Conservation (phyloP, 2,329 filamentous ascomycete genomes). For the Myriosclerotinia duriaeana region DNA sequence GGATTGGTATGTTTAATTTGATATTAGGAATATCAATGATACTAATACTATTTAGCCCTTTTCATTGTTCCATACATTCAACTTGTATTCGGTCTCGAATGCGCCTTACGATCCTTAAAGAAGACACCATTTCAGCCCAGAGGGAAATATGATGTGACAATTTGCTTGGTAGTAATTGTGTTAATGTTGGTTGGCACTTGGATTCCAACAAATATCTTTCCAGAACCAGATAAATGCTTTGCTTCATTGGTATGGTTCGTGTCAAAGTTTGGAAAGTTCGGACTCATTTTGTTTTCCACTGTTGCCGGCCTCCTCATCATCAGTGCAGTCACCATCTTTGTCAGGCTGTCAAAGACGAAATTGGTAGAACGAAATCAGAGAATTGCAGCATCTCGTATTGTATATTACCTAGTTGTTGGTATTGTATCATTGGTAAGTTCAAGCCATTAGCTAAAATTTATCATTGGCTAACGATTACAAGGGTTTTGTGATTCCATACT, state of each 20-base stretch:
- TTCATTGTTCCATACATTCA: constrained; percentile 67
- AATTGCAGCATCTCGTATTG: constrained; percentile 65
- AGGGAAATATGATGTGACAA: constrained; percentile 58
- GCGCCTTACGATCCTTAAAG: constrained; percentile 55
- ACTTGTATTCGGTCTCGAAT: constrained; percentile 63
- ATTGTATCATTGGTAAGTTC: constrained; percentile 57
- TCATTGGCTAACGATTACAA: constrained; percentile 42
- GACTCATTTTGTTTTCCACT: constrained; percentile 54
- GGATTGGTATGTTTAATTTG: constrained; percentile 52
- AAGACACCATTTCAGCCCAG: constrained; percentile 57
- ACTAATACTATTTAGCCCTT: constrained; percentile 52
- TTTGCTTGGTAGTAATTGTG: constrained; percentile 54
- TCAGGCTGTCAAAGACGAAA: constrained; percentile 55
- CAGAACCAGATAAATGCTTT: constrained; percentile 61
- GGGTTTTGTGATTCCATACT: constrained; percentile 63
- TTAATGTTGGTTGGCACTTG: constrained; percentile 56
- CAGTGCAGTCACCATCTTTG: constrained; percentile 54
- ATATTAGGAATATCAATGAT: neutral
- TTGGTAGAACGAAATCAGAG: constrained; percentile 59
- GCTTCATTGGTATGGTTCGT: constrained; percentile 68
- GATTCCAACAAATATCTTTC: constrained; percentile 56
- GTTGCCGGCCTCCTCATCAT: constrained; percentile 53
- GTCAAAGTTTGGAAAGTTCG: constrained; percentile 57
- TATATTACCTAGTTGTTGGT: constrained; percentile 60
- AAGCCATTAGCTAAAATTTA: constrained; percentile 19